Evolutionary conservation across 2,329 filamentous ascomycete species (phyloP), one percentile per base, ranked within the genome.

Genomic region (Fusarium camptoceras): DNA sequence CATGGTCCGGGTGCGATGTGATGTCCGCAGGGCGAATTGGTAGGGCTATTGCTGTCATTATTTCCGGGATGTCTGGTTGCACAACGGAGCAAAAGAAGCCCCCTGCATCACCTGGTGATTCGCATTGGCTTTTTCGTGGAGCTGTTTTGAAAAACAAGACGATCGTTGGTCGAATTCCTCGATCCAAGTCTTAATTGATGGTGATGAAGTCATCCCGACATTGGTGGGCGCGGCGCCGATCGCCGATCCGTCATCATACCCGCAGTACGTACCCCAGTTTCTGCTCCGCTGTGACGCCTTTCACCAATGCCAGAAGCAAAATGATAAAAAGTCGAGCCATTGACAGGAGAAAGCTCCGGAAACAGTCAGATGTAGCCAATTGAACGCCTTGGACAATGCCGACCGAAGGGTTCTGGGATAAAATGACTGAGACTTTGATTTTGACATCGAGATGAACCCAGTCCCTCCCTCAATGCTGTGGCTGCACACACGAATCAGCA

Each of bases 201-300:
- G 58, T n/a, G 51, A 75, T 75, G 73, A 75, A 75, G 70, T 75
- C 73, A 75, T 75, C 59, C n/a, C 54, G 47, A 65, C 31, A 25
- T 54, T 57, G 51, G 64, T 44, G 58, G 57, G 54, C 58, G 46
- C 48, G 55, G 59, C 16, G 41, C 46, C 7, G 63, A 72, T 72
- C 70, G 70, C 69, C 70, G 70, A 72, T 72, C 68, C 22, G 57
- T 18, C 55, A 49, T 44, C n/a, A 47, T 37, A 25, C 39, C 44
- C n/a, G 37, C 20, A 55, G 62, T 72, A 59, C 69, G 69, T 70
- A 37, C 55, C n/a, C 39, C 41, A 43, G 43, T 43, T 43, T 64
- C 59, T 61, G 54, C 59, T 68, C 69, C 69, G 53, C 49, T 60
- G 65, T 70, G 57, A 71, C 64, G 67, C 59, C 44, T n/a, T 44